A percentile compares a stretch with the other conserved stretches of the same genome.
phyloP scores from a whole-genome alignment of 2,329 filamentous ascomycete species.

The Diplodia intermedia region DNA sequence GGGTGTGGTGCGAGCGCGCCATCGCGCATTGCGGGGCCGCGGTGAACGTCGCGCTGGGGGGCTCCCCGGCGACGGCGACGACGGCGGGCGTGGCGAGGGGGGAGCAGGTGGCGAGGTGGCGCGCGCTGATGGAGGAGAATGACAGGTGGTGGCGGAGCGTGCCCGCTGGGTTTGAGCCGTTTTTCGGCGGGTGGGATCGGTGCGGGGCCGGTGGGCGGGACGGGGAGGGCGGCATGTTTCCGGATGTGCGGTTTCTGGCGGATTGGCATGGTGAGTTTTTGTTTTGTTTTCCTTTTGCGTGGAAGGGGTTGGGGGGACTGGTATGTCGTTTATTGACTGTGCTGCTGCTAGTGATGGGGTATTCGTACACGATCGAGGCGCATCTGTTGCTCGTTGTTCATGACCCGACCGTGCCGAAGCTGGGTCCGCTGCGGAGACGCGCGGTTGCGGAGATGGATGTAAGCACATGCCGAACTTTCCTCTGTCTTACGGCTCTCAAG shows the following conservation, averaged over 20 bases:
- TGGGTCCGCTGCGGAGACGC: slow-evolving; percentile 45
- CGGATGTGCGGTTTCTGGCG: slow-evolving; percentile 46
- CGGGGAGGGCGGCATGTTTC: slow-evolving; percentile 36
- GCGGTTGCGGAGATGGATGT: slow-evolving; percentile 44
- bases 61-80: no score
- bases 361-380: slow-evolving; percentile 45
- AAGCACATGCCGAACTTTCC: not conserved
- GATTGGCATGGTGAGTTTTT: slow-evolving; percentile 41
- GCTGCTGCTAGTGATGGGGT: slow-evolving; percentile 32
- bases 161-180: slow-evolving; percentile 47
- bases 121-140: slow-evolving; percentile 46
- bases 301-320: not conserved
- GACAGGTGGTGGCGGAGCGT: slow-evolving; percentile 43
- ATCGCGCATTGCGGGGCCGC: slow-evolving; percentile 30
- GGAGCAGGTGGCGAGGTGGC: slow-evolving; percentile 36
- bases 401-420: slow-evolving; percentile 47
- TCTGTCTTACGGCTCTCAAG: no score
- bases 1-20: slow-evolving; percentile 25
- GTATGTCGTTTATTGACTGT: not conserved
- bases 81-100: not conserved
- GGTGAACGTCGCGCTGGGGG: slow-evolving; percentile 1
- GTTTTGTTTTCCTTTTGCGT: no score
- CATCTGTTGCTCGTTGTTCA: slow-evolving; percentile 47
- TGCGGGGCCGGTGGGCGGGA: not conserved
- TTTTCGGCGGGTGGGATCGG: slow-evolving; percentile 24